phyloP scores from a whole-genome alignment of 2,329 filamentous ascomycete genomes.

The Fusarium lateritium region DNA sequence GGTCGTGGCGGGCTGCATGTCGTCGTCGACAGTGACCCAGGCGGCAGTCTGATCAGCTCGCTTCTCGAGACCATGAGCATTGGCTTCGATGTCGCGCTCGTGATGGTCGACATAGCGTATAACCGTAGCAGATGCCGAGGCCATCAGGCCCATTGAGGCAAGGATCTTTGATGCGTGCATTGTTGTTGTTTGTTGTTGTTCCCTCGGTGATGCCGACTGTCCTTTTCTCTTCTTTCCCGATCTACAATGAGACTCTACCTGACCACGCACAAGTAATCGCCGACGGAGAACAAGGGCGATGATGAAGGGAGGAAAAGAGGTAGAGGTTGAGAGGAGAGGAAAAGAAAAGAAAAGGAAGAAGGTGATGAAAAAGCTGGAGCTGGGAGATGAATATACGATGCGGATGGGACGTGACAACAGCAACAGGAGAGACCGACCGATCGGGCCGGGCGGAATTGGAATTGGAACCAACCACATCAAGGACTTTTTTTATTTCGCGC shows the following conservation, averaged over 20 bases:
- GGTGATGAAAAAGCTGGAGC: constrained; percentile 16
- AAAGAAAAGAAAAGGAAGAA: constrained; percentile 1
- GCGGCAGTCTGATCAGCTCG: constrained; percentile 57
- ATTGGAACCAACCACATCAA: constrained; percentile 43
- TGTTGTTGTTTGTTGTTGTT: constrained; percentile 30
- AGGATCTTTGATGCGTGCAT: constrained; percentile 54
- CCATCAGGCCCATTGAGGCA: constrained; percentile 51
- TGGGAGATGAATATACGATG: constrained; percentile 33
- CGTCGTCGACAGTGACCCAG: constrained; percentile 67
- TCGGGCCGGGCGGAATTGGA: constrained; percentile 38
- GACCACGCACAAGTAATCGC: constrained; percentile 19
- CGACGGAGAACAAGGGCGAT: constrained; percentile 35
- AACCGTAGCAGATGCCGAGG: constrained; percentile 45
- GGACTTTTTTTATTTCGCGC: constrained; percentile 43
- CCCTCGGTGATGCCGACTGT: constrained; percentile 6
- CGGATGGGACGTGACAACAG: constrained; percentile 3
- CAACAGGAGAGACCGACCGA: constrained; percentile 35
- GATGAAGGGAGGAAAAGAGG: constrained; percentile 11
- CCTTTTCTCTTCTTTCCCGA: constrained; percentile 11
- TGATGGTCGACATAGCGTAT: constrained; percentile 39
- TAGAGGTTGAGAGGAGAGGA: constrained; percentile 9
- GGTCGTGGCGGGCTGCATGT: constrained; percentile 62
- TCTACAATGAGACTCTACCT: constrained; percentile 19
- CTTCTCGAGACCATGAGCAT: constrained; percentile 39
- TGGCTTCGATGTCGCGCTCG: constrained; percentile 28